phyloP scores from a whole-genome alignment of 306 rosid species.

The Benincasa hispida region DNA sequence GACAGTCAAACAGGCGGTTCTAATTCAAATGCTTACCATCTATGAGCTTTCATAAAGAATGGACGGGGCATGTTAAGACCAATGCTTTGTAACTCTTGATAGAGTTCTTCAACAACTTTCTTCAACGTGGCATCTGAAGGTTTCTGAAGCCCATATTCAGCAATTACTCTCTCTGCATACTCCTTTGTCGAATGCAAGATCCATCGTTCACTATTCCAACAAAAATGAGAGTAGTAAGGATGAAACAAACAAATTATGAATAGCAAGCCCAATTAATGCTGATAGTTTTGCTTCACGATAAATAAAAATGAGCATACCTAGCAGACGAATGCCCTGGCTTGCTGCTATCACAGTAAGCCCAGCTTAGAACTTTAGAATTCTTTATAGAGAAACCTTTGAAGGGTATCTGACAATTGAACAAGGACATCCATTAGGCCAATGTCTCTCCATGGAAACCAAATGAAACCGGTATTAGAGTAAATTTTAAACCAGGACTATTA shows the following conservation, averaged over 20 bases:
- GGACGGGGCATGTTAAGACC: conserved; percentile 44
- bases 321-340: conserved; percentile 62
- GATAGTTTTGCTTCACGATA: not conserved
- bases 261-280: not conserved
- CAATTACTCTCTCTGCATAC: conserved; percentile 62
- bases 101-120: conserved; percentile 68
- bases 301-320: conserved; percentile 26
- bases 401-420: conserved; percentile 48
- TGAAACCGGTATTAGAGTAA: not conserved
- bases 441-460: not conserved
- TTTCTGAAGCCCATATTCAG: conserved; percentile 68
- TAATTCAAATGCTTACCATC: conserved; percentile 53
- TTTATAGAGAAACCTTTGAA: conserved; percentile 48
- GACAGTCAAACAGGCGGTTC: not conserved
- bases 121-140: conserved; percentile 45
- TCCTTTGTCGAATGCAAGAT: conserved; percentile 72
- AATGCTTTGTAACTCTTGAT: conserved; percentile 48
- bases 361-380: conserved; percentile 55
- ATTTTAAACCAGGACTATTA: not conserved
- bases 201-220: conserved; percentile 62
- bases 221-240: not conserved
- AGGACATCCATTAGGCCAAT: not conserved
- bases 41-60: conserved; percentile 64
- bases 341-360: conserved; percentile 83
- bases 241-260: not conserved